Evolutionary conservation across 2,329 filamentous ascomycete species (phyloP).

Genomic region (Diaporthe caulivora): DNA sequence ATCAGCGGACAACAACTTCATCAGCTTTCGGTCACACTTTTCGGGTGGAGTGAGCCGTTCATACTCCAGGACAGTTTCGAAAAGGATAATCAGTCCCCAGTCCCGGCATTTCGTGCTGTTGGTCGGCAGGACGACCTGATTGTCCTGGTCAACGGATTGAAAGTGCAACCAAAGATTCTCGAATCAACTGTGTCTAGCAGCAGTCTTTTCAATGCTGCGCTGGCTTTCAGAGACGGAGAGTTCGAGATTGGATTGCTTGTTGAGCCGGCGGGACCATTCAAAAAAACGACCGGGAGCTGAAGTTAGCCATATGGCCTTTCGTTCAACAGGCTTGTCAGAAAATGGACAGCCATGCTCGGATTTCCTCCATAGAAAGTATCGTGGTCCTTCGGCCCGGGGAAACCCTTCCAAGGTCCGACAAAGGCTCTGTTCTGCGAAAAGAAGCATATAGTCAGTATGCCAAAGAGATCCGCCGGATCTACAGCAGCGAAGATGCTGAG

Average conservation of each 20-base stretch:
- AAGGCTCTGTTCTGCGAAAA: neutral
- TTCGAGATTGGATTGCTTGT: neutral
- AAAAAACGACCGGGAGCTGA: neutral
- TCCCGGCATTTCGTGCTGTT: neutral
- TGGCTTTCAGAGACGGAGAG: neutral
- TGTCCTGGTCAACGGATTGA: constrained; percentile 3
- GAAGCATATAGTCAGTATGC: neutral
- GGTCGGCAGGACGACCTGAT: neutral
- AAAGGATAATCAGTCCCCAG: neutral
- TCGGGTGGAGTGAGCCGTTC: neutral
- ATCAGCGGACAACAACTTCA: neutral
- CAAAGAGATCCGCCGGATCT: neutral
- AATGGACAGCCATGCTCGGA: constrained; percentile 14
- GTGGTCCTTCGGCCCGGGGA: neutral
- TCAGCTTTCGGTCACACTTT: neutral
- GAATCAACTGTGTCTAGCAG: neutral
- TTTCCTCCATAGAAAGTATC: neutral
- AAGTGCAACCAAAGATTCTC: neutral
- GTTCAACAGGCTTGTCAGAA: neutral
- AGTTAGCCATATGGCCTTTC: neutral
- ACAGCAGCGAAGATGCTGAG: neutral
- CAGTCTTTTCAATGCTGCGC: neutral
- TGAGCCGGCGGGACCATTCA: neutral
- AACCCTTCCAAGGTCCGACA: constrained; percentile 1
- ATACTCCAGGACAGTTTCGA: neutral